phyloP scores from a whole-genome alignment of 2,329 filamentous ascomycete genomes.

The Colletotrichum lentis region DNA sequence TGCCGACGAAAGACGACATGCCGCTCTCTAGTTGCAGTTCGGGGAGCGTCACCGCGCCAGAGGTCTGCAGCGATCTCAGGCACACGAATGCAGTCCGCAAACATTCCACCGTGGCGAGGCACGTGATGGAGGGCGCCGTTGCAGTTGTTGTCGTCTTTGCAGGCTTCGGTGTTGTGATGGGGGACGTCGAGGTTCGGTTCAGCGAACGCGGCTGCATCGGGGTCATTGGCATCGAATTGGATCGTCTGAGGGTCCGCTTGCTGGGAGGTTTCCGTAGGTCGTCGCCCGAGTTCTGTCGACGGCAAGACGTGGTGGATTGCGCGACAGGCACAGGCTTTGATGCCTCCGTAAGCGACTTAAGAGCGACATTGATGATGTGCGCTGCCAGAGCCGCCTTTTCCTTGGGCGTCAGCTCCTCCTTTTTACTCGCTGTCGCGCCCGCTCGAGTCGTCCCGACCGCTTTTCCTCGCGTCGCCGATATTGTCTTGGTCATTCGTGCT shows the following conservation, averaged over 20 bases:
- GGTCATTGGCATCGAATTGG: slow-evolving; percentile 66
- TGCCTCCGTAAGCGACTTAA: slow-evolving; percentile 74
- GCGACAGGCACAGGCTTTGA: slow-evolving; percentile 58
- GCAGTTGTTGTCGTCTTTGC: slow-evolving; percentile 42
- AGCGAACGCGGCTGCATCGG: slow-evolving; percentile 69
- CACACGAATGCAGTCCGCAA: slow-evolving; percentile 72
- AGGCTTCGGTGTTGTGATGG: slow-evolving; percentile 50
- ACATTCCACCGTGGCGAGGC: slow-evolving; percentile 72
- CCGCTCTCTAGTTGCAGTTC: slow-evolving; percentile 76
- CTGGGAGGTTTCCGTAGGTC: slow-evolving; percentile 42
- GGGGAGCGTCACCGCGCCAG: slow-evolving; percentile 62
- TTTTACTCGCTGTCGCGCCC: slow-evolving; percentile 46
- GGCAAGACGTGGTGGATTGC: slow-evolving; percentile 46
- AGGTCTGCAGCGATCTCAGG: slow-evolving; percentile 65
- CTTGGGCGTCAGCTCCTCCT: slow-evolving; percentile 58
- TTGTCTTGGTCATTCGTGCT: slow-evolving; percentile 42
- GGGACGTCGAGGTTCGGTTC: slow-evolving; percentile 67
- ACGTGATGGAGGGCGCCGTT: slow-evolving; percentile 51
- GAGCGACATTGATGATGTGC: slow-evolving; percentile 73
- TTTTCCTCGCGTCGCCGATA: slow-evolving; percentile 43
- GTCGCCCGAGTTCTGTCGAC: slow-evolving; percentile 50
- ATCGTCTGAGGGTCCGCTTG: slow-evolving; percentile 59
- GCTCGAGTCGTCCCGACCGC: slow-evolving; percentile 44
- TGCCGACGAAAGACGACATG: slow-evolving; percentile 73
- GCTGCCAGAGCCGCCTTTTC: slow-evolving; percentile 75